A percentile compares a stretch with the other conserved stretches of the same genome.
Conservation (phyloP, 129 eudicot species). For the Lonicera japonica region DNA sequence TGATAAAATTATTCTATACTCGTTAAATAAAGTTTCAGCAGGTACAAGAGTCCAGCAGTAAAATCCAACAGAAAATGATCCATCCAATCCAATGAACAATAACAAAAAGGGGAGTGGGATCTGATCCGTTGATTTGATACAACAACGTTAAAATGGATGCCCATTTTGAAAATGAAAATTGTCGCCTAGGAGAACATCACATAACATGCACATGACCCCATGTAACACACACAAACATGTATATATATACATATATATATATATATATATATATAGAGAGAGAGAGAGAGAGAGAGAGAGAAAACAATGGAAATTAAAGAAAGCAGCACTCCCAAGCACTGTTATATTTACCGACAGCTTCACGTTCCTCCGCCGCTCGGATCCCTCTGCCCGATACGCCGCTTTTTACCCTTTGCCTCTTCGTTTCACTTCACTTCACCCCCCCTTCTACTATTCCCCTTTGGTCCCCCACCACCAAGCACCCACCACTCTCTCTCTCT, state of each 20-base stretch:
- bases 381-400: slow-evolving; percentile 2
- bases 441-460: neutral
- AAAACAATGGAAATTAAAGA: neutral
- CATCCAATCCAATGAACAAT: neutral
- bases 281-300: too few species aligned
- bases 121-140: neutral
- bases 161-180: neutral
- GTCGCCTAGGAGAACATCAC: neutral
- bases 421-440: too few species aligned
- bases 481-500: neutral
- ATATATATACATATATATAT: too few species aligned
- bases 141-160: neutral
- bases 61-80: too few species aligned
- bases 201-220: slow-evolving; percentile 2
- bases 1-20: too few species aligned
- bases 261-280: too few species aligned
- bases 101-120: neutral
- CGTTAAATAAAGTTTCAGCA: too few species aligned
- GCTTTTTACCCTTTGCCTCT: neutral
- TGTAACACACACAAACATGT: neutral
- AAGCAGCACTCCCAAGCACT: neutral
- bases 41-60: too few species aligned
- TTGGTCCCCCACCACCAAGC: slow-evolving; percentile 7
- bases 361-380: slow-evolving; percentile 13
- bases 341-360: slow-evolving; percentile 1